Percentiles rank a stretch among this genome's conserved stretches.
phyloP scores from a whole-genome alignment of 108 stramenopile species.

The Skeletonema marinoi region DNA sequence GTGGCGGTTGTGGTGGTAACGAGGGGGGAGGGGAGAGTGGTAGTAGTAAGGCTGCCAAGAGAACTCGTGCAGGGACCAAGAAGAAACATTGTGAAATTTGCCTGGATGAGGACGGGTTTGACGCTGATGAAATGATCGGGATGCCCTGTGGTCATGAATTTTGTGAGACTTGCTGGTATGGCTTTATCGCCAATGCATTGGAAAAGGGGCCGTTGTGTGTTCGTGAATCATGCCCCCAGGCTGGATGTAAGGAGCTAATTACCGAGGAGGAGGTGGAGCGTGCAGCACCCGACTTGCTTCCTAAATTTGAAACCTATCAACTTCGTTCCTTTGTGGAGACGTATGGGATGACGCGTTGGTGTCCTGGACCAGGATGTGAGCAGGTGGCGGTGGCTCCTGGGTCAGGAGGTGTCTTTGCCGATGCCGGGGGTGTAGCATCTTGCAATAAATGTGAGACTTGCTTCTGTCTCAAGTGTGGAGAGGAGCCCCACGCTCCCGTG shows the following conservation, averaged over 20 bases:
- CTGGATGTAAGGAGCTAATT: slow-evolving; percentile 84
- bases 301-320: slow-evolving; percentile 79
- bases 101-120: slow-evolving; percentile 77
- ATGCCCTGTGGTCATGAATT: slow-evolving; percentile 97
- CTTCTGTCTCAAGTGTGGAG: slow-evolving; percentile 93
- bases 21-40: slow-evolving; percentile 10
- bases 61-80: slow-evolving; percentile 18
- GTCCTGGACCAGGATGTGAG: slow-evolving; percentile 95
- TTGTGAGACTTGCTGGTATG: slow-evolving; percentile 93
- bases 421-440: slow-evolving; percentile 62
- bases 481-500: slow-evolving; percentile 94
- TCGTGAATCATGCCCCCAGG: slow-evolving; percentile 87
- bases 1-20: not conserved
- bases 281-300: slow-evolving; percentile 61
- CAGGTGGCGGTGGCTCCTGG: slow-evolving; percentile 82
- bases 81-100: slow-evolving; percentile 57
- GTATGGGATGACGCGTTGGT: slow-evolving; percentile 93
- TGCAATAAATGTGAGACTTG: slow-evolving; percentile 71
- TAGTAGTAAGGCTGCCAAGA: slow-evolving; percentile 32
- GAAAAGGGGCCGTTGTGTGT: slow-evolving; percentile 88
- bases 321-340: slow-evolving; percentile 94
- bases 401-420: slow-evolving; percentile 60
- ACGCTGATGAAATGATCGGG: slow-evolving; percentile 60
- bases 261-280: slow-evolving; percentile 78
- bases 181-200: slow-evolving; percentile 80